A percentile compares a stretch with the other conserved stretches of the same genome.
phyloP scores from a whole-genome alignment of 805 yeast species.

The Brettanomyces naardenensis region DNA sequence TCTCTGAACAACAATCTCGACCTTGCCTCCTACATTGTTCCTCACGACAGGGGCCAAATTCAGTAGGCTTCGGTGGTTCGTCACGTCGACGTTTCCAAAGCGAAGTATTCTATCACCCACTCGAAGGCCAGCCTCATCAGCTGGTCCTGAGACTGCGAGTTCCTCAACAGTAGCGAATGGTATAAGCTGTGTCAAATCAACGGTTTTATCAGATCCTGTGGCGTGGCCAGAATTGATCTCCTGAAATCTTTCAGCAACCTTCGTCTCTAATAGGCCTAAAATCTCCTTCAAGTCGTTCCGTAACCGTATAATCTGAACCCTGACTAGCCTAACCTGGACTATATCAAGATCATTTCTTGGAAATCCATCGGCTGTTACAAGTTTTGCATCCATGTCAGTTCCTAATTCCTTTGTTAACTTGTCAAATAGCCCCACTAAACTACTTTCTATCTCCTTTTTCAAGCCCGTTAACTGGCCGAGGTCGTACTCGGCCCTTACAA shows the following conservation, averaged over 20 bases:
- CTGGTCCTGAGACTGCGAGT: slow-evolving; percentile 50
- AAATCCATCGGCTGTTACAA: slow-evolving; percentile 69
- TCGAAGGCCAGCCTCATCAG: slow-evolving; percentile 40
- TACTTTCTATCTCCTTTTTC: slow-evolving; percentile 33
- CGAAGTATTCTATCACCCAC: slow-evolving; percentile 45
- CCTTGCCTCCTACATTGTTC: slow-evolving; percentile 17
- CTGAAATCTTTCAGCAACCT: slow-evolving; percentile 1
- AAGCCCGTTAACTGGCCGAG: slow-evolving; percentile 21
- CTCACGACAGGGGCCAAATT: slow-evolving; percentile 37
- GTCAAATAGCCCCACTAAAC: slow-evolving; percentile 33
- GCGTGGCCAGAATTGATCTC: neutral
- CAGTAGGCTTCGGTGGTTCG: slow-evolving; percentile 45
- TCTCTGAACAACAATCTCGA: slow-evolving; percentile 20
- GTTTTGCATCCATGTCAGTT: slow-evolving; percentile 51
- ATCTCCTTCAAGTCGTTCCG: slow-evolving; percentile 60
- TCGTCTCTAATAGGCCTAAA: slow-evolving; percentile 16
- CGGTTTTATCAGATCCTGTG: neutral
- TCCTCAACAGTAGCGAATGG: slow-evolving; percentile 52
- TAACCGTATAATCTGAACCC: slow-evolving; percentile 59
- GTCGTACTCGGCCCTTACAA: slow-evolving; percentile 5
- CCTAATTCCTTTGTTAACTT: slow-evolving; percentile 25
- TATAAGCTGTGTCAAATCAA: slow-evolving; percentile 9
- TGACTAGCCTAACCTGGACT: slow-evolving; percentile 50
- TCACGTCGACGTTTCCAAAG: slow-evolving; percentile 42
- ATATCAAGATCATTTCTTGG: slow-evolving; percentile 84